Percentiles rank a stretch among this genome's conserved stretches.
Evolutionary conservation across 2,329 filamentous ascomycete genomes (phyloP).

Genomic region (Scedosporium boydii): DNA sequence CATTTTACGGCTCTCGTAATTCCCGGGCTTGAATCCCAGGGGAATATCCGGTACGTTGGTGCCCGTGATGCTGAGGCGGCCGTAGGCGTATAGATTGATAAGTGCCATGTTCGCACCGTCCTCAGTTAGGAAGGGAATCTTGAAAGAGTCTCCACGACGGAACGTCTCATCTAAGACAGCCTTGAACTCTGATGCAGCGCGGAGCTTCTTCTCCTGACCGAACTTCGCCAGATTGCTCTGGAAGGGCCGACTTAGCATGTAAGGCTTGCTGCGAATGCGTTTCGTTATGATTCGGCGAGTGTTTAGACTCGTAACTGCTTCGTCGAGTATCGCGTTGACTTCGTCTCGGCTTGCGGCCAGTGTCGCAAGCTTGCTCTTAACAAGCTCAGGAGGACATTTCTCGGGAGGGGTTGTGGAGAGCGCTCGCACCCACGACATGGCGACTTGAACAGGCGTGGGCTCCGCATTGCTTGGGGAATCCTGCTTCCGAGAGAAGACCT

Average conservation of each 20-base stretch:
- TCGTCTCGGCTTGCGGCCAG: slow-evolving; percentile 31
- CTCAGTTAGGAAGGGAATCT: slow-evolving; percentile 45
- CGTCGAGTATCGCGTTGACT: slow-evolving; percentile 35
- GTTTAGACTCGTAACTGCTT: slow-evolving; percentile 38
- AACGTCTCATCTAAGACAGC: slow-evolving; percentile 47
- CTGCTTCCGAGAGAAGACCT: slow-evolving; percentile 1
- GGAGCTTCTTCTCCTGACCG: slow-evolving; percentile 43
- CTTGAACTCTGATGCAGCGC: slow-evolving; percentile 52
- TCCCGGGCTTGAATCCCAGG: slow-evolving; percentile 60
- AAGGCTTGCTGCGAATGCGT: slow-evolving; percentile 50
- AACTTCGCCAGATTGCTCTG: slow-evolving; percentile 46
- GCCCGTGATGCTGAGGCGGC: slow-evolving; percentile 43
- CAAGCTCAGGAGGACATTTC: slow-evolving; percentile 36
- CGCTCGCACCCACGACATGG: slow-evolving; percentile 51
- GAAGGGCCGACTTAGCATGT: slow-evolving; percentile 52
- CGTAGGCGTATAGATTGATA: slow-evolving; percentile 53
- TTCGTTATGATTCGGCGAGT: slow-evolving; percentile 46
- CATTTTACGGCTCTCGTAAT: slow-evolving; percentile 62
- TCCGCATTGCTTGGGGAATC: not conserved
- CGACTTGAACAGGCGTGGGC: slow-evolving; percentile 20
- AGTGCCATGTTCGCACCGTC: slow-evolving; percentile 60
- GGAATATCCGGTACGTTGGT: slow-evolving; percentile 51
- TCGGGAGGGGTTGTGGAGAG: slow-evolving; percentile 43
- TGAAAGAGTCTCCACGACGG: slow-evolving; percentile 26
- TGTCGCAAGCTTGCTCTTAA: slow-evolving; percentile 41